Base-by-base conservation (phyloP, 805 yeast species). In the Metschnikowia baotianmanensis region DNA sequence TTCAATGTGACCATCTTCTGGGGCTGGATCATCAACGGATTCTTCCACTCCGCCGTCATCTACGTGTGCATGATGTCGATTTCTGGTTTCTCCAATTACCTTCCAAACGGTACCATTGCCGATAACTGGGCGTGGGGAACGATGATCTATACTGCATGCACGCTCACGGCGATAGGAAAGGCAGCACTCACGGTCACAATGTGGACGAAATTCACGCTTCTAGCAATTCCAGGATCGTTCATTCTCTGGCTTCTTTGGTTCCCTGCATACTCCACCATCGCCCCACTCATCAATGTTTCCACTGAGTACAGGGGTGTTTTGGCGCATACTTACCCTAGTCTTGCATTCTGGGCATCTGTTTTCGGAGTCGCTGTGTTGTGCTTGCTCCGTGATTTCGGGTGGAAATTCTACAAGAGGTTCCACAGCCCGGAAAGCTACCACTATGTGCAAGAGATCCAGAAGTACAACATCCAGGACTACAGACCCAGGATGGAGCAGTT, bases 61-160 rank as follows among this genome's bases (percentile, higher is more conserved):
- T 95, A 82, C 59, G 67, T 89, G 31, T 83, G 91, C 24, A 72
- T 87, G 11, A 72, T 75, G 36, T 74, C 79, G 47, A 82, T 89
- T 34, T 88, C 83, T 62, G 68, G 73, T 40, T 76, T 75, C 52
- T 89, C 95, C 17, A 74, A 80, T 54, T 78, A 78, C 21, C 68
- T 86, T 34, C 67, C 78, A 6, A 67, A 71, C 52, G 99, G 98
- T 5, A 67, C 70, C 34, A 68, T 80, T 10, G 86, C 86, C 5
- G 91, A 88, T 60, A 90, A 87, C 57, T 93, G 99, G 98, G 69
- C 85, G 0, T 87, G 96, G 90, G 98, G 99, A 38, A 84, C 90
- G 11, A 86, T 95, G 5, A 69, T 89, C 9, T 93, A 81, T 63
- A 85, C 98, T 1, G 76, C 95, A 0, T 87, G 96, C 61, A 78